Conservation (phyloP, 1,139 yeast genomes). For the Suhomyces terraborum region DNA sequence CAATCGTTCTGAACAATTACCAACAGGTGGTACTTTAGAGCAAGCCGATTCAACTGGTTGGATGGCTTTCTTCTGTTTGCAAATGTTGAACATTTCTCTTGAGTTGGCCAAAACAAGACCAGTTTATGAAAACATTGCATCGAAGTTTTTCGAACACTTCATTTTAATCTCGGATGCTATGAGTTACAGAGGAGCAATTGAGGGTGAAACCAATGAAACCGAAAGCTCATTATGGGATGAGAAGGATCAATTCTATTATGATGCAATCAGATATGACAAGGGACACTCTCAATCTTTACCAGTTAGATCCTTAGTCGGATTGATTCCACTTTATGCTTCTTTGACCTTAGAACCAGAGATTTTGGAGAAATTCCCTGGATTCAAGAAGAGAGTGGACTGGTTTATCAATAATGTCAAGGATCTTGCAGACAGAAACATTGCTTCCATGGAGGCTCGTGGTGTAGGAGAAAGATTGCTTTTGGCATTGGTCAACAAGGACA, state of each 20-base stretch:
- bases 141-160: slow-evolving; percentile 94
- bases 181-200: slow-evolving; percentile 65
- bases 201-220: slow-evolving; percentile 46
- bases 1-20: slow-evolving; percentile 91
- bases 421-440: slow-evolving; percentile 85
- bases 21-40: slow-evolving; percentile 89
- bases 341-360: slow-evolving; percentile 88
- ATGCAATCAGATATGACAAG: slow-evolving; percentile 86
- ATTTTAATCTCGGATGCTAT: slow-evolving; percentile 92
- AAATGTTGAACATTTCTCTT: slow-evolving; percentile 91
- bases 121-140: slow-evolving; percentile 92
- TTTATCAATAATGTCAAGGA: slow-evolving; percentile 71
- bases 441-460: slow-evolving; percentile 84
- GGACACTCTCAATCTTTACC: slow-evolving; percentile 73
- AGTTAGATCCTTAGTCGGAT: slow-evolving; percentile 87
- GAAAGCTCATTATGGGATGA: slow-evolving; percentile 87
- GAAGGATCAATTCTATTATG: slow-evolving; percentile 85
- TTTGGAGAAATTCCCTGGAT: slow-evolving; percentile 76
- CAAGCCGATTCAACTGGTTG: slow-evolving; percentile 98
- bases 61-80: slow-evolving; percentile 94
- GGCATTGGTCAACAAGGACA: slow-evolving; percentile 80
- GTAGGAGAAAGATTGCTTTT: slow-evolving; percentile 81
- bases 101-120: slow-evolving; percentile 86
- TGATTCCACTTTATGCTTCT: slow-evolving; percentile 90
- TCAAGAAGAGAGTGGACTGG: slow-evolving; percentile 86